Evolutionary conservation across 2,329 filamentous ascomycete species (phyloP), one percentile per base, ranked within the genome.

Genomic region (Paracorniculantispora psalliotae): DNA sequence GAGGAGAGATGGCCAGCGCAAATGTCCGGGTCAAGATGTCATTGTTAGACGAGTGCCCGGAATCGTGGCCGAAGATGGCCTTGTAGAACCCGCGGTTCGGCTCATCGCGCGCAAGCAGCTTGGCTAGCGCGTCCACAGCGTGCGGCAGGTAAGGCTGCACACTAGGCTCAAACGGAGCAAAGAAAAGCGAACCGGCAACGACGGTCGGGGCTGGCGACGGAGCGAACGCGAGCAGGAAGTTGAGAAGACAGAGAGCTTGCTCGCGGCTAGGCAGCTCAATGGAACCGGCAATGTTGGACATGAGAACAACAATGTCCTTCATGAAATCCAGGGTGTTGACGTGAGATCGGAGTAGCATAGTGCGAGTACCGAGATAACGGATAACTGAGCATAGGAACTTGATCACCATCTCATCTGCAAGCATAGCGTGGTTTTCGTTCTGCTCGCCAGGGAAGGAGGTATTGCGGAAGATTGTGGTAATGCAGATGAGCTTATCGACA

Each of bases 251-350:
- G 41, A 91, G 79, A 0, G 92, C 92, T 69, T 97, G 92, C 68
- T 97, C 92, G 63, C 90, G 87, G 21, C 88, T 88, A 1, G 92
- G 89, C 41, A 99, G 79, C 68, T 93, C 88, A 55, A 97, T 83
- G 10, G 85, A 83, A 49, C 90, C 85, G 8, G 92, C 87, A 50
- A 96, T 85, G 71, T 99, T 97, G 59, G 93, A 97, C 57, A 99
- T 79, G 64, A 96, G 86, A 17, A 91, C 88, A 60, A 97, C 85
- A 30, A 92, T 79, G 71, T 99, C 94, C 75, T 99, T 99, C 90
- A 97, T 96, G 67, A 97, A 93, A 72, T 99, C 94, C 64, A 97
- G 78, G 0, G 90, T 94, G 73, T 97, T 96, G 68, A 83, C 80
- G 64, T 94, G 83, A 3, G 87, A 91, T 41, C 91, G 86, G 44